Evolutionary conservation across 768 basidiomycete genomes (phyloP).

Genomic region (Sistotremastrum suecicum): DNA sequence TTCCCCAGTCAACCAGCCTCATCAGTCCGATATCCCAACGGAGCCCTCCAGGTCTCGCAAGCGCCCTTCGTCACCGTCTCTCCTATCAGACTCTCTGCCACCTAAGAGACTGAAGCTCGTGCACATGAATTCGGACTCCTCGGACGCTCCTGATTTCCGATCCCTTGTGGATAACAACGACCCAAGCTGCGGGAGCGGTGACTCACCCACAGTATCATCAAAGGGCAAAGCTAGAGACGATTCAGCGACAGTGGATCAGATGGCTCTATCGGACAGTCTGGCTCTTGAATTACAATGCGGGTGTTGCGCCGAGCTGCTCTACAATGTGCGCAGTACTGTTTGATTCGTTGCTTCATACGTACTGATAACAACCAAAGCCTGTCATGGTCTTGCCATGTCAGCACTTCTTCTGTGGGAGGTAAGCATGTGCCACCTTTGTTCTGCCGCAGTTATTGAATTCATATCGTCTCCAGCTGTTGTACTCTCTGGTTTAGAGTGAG

Average conservation of each 20-base stretch:
- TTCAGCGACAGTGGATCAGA: constrained; percentile 5
- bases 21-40: too few species aligned
- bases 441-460: background rate
- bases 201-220: constrained; percentile 2
- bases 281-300: constrained; percentile 72
- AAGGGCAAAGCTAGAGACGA: constrained; percentile 1
- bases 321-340: constrained; percentile 19
- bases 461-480: constrained; percentile 42
- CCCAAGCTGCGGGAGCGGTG: background rate
- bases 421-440: constrained; percentile 8
- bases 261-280: constrained; percentile 41
- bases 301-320: constrained; percentile 72
- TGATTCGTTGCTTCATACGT: constrained; percentile 1
- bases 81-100: too few species aligned
- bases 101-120: too few species aligned
- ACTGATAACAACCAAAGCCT: constrained; percentile 23
- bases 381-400: constrained; percentile 76
- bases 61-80: too few species aligned
- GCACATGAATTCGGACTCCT: too few species aligned
- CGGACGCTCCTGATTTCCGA: too few species aligned
- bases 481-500: constrained; percentile 74
- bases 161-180: background rate
- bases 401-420: constrained; percentile 90
- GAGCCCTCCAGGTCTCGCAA: too few species aligned
- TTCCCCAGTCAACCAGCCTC: too few species aligned